A percentile compares a stretch with the other conserved stretches of the same genome.
These are phyloP conservation scores for Novymonas esmeraldas DNA, from an alignment of 208 protist species.

Conservation along the genomic window DNA sequence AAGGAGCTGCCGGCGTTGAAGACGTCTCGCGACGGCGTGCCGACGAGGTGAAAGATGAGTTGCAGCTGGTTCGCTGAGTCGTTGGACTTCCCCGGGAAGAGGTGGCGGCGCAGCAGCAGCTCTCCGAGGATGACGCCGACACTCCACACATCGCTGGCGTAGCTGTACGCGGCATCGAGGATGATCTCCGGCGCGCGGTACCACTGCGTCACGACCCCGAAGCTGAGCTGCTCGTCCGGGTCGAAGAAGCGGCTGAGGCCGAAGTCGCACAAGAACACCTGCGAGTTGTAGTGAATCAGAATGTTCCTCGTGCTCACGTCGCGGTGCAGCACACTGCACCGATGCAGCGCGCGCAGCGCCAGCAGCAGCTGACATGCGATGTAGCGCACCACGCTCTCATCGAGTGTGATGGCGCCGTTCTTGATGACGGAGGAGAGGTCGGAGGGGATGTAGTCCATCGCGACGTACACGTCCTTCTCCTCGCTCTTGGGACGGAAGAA, in stretches of 20 bases:
- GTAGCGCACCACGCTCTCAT: conserved; percentile 86
- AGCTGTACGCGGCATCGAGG: conserved; percentile 86
- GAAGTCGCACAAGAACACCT: conserved; percentile 93
- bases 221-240: conserved; percentile 91
- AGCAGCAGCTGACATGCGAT: conserved; percentile 88
- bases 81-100: conserved; percentile 93
- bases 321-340: conserved; percentile 81
- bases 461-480: conserved; percentile 94
- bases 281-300: conserved; percentile 86
- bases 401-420: conserved; percentile 67
- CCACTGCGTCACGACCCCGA: conserved; percentile 93
- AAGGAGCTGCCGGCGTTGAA: conserved; percentile 83
- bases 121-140: conserved; percentile 93
- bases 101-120: conserved; percentile 87
- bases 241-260: conserved; percentile 92
- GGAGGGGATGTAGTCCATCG: conserved; percentile 90
- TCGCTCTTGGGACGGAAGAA: conserved; percentile 86
- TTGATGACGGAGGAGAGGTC: conserved; percentile 87
- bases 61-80: conserved; percentile 94
- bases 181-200: conserved; percentile 94
- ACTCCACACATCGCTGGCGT: conserved; percentile 89
- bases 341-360: conserved; percentile 90
- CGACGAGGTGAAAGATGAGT: conserved; percentile 93
- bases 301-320: conserved; percentile 92
- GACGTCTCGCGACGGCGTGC: conserved; percentile 90